Evolutionary conservation across 2,329 filamentous ascomycete genomes (phyloP).

Genomic region (Coniella lustricola): DNA sequence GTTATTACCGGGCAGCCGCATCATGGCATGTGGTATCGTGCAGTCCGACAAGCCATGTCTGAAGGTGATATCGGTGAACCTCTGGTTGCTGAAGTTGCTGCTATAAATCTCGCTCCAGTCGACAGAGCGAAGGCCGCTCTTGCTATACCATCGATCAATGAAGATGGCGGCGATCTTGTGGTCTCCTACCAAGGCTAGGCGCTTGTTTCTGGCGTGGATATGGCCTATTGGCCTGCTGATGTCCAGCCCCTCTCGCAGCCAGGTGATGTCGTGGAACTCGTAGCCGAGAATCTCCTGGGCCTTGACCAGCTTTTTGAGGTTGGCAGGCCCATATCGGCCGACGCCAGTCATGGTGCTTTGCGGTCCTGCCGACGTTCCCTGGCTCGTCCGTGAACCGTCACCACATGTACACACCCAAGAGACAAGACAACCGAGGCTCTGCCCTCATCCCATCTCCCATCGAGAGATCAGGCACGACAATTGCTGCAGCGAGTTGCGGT

Average conservation of each 20-base stretch:
- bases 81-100: not conserved
- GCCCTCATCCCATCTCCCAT: too few species aligned
- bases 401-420: too few species aligned
- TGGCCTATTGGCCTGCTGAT: not conserved
- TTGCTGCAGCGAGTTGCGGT: too few species aligned
- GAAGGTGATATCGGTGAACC: not conserved
- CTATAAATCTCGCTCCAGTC: not conserved
- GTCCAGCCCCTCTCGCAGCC: constrained; percentile 24
- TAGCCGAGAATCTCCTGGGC: constrained; percentile 13
- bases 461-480: too few species aligned
- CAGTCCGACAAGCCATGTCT: not conserved
- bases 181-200: constrained; percentile 11
- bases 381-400: not conserved
- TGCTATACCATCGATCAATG: constrained; percentile 1
- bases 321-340: not conserved
- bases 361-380: not conserved
- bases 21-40: not conserved
- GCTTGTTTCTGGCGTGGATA: not conserved
- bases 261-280: constrained; percentile 23
- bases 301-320: constrained; percentile 7
- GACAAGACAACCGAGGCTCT: too few species aligned
- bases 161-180: not conserved
- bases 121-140: not conserved
- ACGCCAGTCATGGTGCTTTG: constrained; percentile 3
- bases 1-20: not conserved